phyloP scores from a whole-genome alignment of 2,329 filamentous ascomycete species.

The Epichloe bromicola region DNA sequence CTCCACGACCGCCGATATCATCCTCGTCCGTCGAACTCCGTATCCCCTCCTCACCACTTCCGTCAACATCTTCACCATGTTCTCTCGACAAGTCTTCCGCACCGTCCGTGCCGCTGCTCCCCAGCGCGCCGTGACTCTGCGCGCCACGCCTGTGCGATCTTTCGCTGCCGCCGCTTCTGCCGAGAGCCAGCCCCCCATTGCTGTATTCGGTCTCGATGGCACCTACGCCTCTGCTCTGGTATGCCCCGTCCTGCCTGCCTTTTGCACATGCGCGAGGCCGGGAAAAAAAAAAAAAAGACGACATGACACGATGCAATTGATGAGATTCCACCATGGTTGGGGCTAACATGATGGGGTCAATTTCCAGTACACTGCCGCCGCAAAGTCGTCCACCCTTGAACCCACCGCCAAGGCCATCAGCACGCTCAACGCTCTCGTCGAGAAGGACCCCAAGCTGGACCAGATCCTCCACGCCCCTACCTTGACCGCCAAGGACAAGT shows the following conservation, averaged over 20 bases:
- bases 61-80: slow-evolving; percentile 29
- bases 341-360: slow-evolving; percentile 13
- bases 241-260: slow-evolving; percentile 29
- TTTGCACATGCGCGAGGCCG: background rate
- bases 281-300: background rate
- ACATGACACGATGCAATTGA: background rate
- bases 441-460: slow-evolving; percentile 72
- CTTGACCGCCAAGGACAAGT: slow-evolving; percentile 68
- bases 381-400: slow-evolving; percentile 78
- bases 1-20: slow-evolving; percentile 16
- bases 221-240: slow-evolving; percentile 98
- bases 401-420: slow-evolving; percentile 68
- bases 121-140: slow-evolving; percentile 35
- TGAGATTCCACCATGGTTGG: too few relatives aligned
- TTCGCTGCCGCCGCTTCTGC: slow-evolving; percentile 58
- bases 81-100: slow-evolving; percentile 47
- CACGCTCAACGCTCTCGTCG: slow-evolving; percentile 57
- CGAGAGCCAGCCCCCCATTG: slow-evolving; percentile 75
- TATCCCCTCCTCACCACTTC: slow-evolving; percentile 4
- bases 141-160: slow-evolving; percentile 49
- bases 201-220: slow-evolving; percentile 91
- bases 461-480: slow-evolving; percentile 69
- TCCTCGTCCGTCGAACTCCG: slow-evolving; percentile 14
- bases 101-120: slow-evolving; percentile 45
- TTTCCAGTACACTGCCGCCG: slow-evolving; percentile 83